Percentiles rank a stretch among this genome's conserved stretches.
Conservation (phyloP, 495 filamentous ascomycete genomes). For the Neurospora sp. region DNA sequence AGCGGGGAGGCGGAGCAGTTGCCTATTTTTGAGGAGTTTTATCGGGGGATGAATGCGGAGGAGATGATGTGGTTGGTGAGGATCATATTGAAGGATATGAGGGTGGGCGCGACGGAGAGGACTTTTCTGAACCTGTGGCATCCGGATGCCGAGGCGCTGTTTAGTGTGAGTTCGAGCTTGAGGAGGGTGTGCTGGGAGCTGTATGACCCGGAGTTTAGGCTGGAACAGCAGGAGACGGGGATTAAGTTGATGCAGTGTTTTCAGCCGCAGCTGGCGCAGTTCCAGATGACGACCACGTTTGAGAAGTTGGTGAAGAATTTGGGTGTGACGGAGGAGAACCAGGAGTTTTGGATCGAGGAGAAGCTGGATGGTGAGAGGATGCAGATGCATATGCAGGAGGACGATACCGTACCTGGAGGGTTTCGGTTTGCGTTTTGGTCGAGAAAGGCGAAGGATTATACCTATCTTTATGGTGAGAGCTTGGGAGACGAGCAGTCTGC, state of each 20-base stretch:
- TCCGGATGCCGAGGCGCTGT: slow-evolving; percentile 80
- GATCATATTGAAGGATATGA: slow-evolving; percentile 94
- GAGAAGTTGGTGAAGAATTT: slow-evolving; percentile 72
- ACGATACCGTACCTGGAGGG: slow-evolving; percentile 55
- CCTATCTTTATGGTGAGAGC: slow-evolving; percentile 78
- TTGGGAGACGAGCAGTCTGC: slow-evolving; percentile 68
- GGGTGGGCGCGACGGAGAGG: slow-evolving; percentile 91
- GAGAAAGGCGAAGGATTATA: slow-evolving; percentile 92
- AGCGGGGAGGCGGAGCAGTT: slow-evolving; percentile 74
- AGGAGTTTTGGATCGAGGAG: slow-evolving; percentile 92
- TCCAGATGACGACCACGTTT: slow-evolving; percentile 74
- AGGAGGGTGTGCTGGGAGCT: slow-evolving; percentile 94
- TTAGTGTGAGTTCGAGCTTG: slow-evolving; percentile 74
- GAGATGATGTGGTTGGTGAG: slow-evolving; percentile 92
- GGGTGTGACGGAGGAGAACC: slow-evolving; percentile 55
- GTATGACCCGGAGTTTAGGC: slow-evolving; percentile 60
- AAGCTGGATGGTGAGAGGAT: slow-evolving; percentile 96
- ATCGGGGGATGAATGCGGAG: slow-evolving; percentile 82
- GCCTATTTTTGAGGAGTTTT: slow-evolving; percentile 72
- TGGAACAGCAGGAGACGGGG: slow-evolving; percentile 65
- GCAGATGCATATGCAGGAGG: slow-evolving; percentile 87
- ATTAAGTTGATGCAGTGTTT: slow-evolving; percentile 90
- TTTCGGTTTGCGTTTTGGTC: slow-evolving; percentile 85
- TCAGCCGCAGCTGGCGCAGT: slow-evolving; percentile 92
- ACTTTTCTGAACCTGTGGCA: slow-evolving; percentile 90